phyloP scores from a whole-genome alignment of 2,329 filamentous ascomycete genomes.

The Knoxdaviesia proteae region DNA sequence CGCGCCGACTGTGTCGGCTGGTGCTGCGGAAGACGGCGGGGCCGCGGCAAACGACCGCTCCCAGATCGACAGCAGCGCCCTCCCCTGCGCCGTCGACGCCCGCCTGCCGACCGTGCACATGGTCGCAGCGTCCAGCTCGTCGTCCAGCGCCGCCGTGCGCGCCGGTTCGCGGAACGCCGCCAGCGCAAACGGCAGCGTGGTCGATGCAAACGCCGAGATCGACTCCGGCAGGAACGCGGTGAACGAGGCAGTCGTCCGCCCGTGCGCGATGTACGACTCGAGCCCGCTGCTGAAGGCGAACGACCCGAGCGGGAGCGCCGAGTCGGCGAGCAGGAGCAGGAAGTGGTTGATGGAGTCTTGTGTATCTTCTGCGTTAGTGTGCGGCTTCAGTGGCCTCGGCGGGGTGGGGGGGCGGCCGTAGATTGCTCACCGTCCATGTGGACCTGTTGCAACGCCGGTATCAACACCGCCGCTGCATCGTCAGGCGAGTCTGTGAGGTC shows the following conservation, averaged over 20 bases:
- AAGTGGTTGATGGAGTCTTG: slow-evolving; percentile 31
- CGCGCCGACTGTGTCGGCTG: slow-evolving; percentile 6
- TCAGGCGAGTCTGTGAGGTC: too few species aligned
- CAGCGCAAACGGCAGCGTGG: slow-evolving; percentile 55
- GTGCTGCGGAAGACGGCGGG: slow-evolving; percentile 4
- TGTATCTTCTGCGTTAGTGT: neutral
- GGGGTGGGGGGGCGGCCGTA: neutral
- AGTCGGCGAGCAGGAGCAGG: slow-evolving; percentile 60
- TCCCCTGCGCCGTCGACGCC: slow-evolving; percentile 54
- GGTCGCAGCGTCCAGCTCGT: slow-evolving; percentile 54
- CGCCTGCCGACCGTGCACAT: slow-evolving; percentile 62
- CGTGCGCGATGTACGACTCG: slow-evolving; percentile 62
- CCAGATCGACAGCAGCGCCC: slow-evolving; percentile 57
- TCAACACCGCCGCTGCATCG: too few species aligned
- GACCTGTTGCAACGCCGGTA: too few species aligned
- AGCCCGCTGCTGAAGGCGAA: slow-evolving; percentile 72
- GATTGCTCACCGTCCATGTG: too few species aligned
- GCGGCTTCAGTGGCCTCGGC: neutral
- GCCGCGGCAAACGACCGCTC: slow-evolving; percentile 41
- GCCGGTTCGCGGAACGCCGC: slow-evolving; percentile 38
- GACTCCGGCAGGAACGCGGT: slow-evolving; percentile 48
- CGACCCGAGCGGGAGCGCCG: slow-evolving; percentile 62
- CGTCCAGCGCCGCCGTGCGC: slow-evolving; percentile 39
- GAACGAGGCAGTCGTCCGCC: slow-evolving; percentile 24
- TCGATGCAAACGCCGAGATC: slow-evolving; percentile 48